Base-by-base conservation (phyloP, 192 early-diverging fungal genomes). In the Dissophora ornata region DNA sequence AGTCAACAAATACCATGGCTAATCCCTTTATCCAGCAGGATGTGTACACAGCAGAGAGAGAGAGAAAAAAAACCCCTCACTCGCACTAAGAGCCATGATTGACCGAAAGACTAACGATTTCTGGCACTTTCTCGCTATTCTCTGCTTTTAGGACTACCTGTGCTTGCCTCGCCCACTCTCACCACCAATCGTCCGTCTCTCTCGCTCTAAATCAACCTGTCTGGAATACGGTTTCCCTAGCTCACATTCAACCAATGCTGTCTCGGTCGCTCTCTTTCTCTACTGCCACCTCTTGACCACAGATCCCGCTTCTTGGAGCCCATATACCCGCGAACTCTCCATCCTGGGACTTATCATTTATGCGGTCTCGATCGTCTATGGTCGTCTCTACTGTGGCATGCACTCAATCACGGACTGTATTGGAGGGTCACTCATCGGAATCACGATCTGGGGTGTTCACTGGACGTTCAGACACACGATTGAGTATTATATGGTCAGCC, bases 191-290 rank as follows among this genome's bases (percentile, higher is more conserved):
- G 80, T 81, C 9, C 89, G 93, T 19, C 82, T 92, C 57, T 91
- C 92, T 7, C 83, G 84, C 60, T 91, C 87, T 36, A 79, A 81
- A 24, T 86, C 86, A 10, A 86, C 87, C 58, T 86, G 90, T 13
- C 79, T 89, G 16, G 96, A 98, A 78, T 98, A 94, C 65, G 96
- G 96, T 16, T 95, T 96, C 67, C 96, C 96, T 21, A 95, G 93
- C 4, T 93, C 93, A 1, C 96, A 98, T 63, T 89, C 94, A 0
- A 87, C 91, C 34, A 96, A 96, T 77, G 90, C 92, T 1, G 79
- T 91, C 25, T 89, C 90, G n/a, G 86, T 95, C 13, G 88, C 91
- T 7, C 66, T 90, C 9, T 87, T 82, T 49, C 63, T 87, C 19
- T 79, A 86, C 62, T 81, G 82, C 10, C 68, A 68, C 24, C 46